phyloP scores from a whole-genome alignment of 192 early-diverging fungal genomes.

The Linnemannia exigua region DNA sequence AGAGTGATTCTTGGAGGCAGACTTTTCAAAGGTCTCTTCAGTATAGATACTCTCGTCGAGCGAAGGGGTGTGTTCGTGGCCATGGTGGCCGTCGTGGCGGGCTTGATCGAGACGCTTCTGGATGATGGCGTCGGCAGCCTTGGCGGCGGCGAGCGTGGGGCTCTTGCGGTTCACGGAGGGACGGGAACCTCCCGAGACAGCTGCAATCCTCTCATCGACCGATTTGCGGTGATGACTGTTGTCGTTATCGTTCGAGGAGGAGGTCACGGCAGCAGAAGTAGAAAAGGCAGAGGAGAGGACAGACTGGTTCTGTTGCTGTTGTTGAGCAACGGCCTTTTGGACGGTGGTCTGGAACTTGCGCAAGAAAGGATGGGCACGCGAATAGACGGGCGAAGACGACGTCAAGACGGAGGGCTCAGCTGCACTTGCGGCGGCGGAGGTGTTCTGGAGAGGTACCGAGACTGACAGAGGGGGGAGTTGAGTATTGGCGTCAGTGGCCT shows the following conservation, averaged over 20 bases:
- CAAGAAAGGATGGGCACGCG: conserved; percentile 42
- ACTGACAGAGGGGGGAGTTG: background rate
- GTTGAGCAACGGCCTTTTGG: conserved; percentile 13
- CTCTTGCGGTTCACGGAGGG: conserved; percentile 8
- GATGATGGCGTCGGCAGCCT: conserved; percentile 28
- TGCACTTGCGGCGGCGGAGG: background rate
- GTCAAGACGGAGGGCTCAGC: conserved; percentile 7
- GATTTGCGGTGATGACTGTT: background rate
- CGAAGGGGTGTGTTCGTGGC: background rate
- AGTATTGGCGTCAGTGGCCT: background rate
- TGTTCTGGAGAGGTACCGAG: background rate
- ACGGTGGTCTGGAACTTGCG: conserved; percentile 39
- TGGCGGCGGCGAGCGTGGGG: conserved; percentile 28
- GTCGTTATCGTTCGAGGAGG: background rate
- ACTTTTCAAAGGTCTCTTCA: background rate
- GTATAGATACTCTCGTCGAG: background rate
- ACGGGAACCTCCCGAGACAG: background rate
- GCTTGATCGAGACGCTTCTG: conserved; percentile 24
- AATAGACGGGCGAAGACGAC: conserved; percentile 23
- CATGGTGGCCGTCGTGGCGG: background rate
- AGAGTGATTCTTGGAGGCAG: background rate
- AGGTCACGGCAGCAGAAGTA: background rate
- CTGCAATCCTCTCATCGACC: conserved; percentile 28
- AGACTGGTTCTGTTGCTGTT: background rate
- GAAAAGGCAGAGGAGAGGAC: conserved; percentile 36